phyloP scores from a whole-genome alignment of 257 asterid genomes.

The Lavandula angustifolia region DNA sequence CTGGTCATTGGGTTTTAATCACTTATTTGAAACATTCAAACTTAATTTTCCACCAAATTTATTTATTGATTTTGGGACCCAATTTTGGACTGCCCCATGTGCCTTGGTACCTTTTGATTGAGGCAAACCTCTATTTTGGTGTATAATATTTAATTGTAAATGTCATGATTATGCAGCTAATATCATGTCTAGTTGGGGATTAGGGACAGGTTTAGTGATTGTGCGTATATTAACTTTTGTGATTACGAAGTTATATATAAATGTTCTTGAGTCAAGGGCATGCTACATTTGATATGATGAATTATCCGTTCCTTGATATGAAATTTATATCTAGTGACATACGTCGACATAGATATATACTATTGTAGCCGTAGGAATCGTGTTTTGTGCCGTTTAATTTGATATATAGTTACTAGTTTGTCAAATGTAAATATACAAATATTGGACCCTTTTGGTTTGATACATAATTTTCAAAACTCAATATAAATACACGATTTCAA shows the following conservation, averaged over 20 bases:
- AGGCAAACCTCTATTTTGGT: slow-evolving; percentile 31
- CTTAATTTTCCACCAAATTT: slow-evolving; percentile 25
- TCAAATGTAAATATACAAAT: no score
- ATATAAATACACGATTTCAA: no score
- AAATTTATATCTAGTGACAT: background rate
- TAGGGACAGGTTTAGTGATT: slow-evolving; percentile 30
- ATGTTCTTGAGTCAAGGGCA: background rate
- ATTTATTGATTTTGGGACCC: slow-evolving; percentile 35
- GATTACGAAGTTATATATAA: slow-evolving; percentile 27
- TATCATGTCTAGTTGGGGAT: slow-evolving; percentile 36
- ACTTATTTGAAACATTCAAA: slow-evolving; percentile 36
- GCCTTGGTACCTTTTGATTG: slow-evolving; percentile 35
- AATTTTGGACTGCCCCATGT: slow-evolving; percentile 43
- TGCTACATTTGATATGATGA: background rate
- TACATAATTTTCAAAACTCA: no score
- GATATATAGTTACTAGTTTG: no score
- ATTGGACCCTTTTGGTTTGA: no score
- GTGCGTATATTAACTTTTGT: slow-evolving; percentile 36
- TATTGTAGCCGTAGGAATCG: background rate
- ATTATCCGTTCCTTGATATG: background rate
- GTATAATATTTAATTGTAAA: slow-evolving; percentile 14
- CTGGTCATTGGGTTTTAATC: slow-evolving; percentile 34
- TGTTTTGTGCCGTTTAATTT: background rate
- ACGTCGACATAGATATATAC: background rate
- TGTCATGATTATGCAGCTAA: slow-evolving; percentile 35